Evolutionary conservation across 2,329 filamentous ascomycete genomes (phyloP).

Genomic region (Fusarium pseudocircinatum): DNA sequence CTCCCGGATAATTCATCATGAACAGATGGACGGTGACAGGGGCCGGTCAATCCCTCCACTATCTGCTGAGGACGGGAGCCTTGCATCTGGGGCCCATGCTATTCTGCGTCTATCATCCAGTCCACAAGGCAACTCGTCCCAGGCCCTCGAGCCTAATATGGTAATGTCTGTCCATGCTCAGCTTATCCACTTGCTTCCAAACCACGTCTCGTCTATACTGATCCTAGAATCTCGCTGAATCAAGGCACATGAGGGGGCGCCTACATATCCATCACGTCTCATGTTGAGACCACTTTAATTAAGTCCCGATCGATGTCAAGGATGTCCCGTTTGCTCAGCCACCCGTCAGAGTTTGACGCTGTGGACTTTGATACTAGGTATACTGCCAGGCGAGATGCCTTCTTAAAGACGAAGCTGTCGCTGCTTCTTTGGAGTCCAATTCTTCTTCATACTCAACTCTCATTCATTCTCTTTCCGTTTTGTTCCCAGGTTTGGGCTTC

Average conservation of each 20-base stretch:
- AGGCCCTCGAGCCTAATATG: conserved; percentile 26
- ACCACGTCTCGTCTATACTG: conserved; percentile 31
- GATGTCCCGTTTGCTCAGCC: conserved; percentile 24
- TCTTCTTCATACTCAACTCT: conserved; percentile 32
- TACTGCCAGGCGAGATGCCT: conserved; percentile 7
- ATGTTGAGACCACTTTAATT: conserved; percentile 42
- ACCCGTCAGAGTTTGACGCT: conserved; percentile 25
- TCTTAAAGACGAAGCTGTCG: conserved; percentile 33
- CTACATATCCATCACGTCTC: conserved; percentile 40
- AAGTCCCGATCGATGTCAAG: conserved; percentile 39
- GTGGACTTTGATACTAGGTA: conserved; percentile 3
- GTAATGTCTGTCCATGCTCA: conserved; percentile 20
- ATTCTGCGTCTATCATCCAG: conserved; percentile 14
- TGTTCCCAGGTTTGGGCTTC: conserved; percentile 37
- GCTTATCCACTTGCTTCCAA: conserved; percentile 18
- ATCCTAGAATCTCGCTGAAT: conserved; percentile 12
- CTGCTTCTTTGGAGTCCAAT: conserved; percentile 10
- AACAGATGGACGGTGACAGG: conserved; percentile 11
- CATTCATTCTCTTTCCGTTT: conserved; percentile 35
- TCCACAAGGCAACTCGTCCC: conserved; percentile 3
- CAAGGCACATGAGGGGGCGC: conserved; percentile 16
- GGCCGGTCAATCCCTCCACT: conserved; percentile 28
- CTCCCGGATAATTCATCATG: conserved; percentile 16
- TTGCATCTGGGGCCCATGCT: conserved; percentile 18
- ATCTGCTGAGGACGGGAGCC: conserved; percentile 18